Conservation (phyloP, 768 basidiomycete species). For the Suillus subaureus region DNA sequence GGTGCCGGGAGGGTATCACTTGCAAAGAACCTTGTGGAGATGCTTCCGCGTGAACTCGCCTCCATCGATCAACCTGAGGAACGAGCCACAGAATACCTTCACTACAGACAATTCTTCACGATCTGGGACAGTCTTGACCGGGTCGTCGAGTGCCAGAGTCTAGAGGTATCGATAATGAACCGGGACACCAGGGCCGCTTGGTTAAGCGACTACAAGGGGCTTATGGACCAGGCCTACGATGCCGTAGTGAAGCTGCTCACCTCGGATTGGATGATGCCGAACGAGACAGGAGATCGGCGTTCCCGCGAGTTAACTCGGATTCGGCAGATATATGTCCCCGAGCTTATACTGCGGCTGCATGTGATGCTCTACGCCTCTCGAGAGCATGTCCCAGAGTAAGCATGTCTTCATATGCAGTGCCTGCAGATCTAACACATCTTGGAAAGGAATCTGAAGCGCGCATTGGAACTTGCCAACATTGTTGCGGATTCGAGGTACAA, state of each 20-base stretch:
- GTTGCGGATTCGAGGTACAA: conserved; percentile 88
- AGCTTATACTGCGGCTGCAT: conserved; percentile 86
- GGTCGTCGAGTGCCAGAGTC: conserved; percentile 60
- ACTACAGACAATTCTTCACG: conserved; percentile 78
- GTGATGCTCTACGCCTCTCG: conserved; percentile 67
- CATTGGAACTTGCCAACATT: conserved; percentile 74
- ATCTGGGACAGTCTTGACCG: conserved; percentile 69
- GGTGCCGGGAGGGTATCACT: conserved; percentile 75
- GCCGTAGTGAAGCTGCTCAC: conserved; percentile 72
- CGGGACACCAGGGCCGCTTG: conserved; percentile 61
- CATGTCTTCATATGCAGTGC: conserved; percentile 14
- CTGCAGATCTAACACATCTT: not conserved
- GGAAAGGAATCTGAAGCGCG: conserved; percentile 71
- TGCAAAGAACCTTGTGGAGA: conserved; percentile 58
- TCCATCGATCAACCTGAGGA: conserved; percentile 70
- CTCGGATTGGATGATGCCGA: conserved; percentile 73
- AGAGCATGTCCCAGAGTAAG: conserved; percentile 55
- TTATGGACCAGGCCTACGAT: conserved; percentile 66
- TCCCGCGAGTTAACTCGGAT: conserved; percentile 75
- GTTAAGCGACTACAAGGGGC: conserved; percentile 62
- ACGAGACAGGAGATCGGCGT: conserved; percentile 54
- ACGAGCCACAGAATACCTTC: conserved; percentile 71
- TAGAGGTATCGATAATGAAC: conserved; percentile 58
- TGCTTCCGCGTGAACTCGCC: conserved; percentile 66
- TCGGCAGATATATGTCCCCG: conserved; percentile 86